Base-by-base conservation (phyloP, 371 early-diverging fungal genomes). In the Syncephalastrum sp. region DNA sequence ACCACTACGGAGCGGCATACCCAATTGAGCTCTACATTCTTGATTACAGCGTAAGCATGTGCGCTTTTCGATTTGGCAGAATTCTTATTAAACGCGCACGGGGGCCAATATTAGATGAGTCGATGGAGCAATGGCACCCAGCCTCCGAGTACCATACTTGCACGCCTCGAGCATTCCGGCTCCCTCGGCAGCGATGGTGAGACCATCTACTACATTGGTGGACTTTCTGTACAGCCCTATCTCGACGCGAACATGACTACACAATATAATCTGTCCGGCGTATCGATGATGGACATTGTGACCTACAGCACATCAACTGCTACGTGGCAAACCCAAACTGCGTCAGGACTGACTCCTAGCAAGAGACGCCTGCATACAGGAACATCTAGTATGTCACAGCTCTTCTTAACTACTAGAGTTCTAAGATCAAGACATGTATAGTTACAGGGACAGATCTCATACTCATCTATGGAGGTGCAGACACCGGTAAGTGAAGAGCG, bases 1-100 rank as follows among this genome's bases (percentile, higher is more conserved):
- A 86, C 2, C 38, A 33, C 10, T 8, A 33, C 38, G 38, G 38
- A 33, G 10, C 6, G 8, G 38, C 38, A 5, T 33, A 33, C 10
- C 38, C 38, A 2, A 33, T 33, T 33, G 38, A 33, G 2, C 38
- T 33, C 1, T 33, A 33, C 38, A 10, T 33, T 2, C 38, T 33
- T 10, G 38, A 33, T 12, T 33, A 33, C 38, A 33, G 1, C 38
- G 38, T 33, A 33, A 33, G 38, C 38, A 8, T 5, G 10, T 0
- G 7, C 27, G 5, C 7, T 7, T 27, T 27, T 7, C 27, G 27
- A 5, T 3, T 27, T 27, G 21, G 21, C 21, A 21, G 21, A 21
- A 2, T 21, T 7, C 3, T 2, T 27, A 7, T 27, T 27, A 27
- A 27, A 27, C 27, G 7, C 7, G 5, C 3, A 27, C 4, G 7